phyloP scores from a whole-genome alignment of 768 basidiomycete genomes.

The Suillus brevipes region DNA sequence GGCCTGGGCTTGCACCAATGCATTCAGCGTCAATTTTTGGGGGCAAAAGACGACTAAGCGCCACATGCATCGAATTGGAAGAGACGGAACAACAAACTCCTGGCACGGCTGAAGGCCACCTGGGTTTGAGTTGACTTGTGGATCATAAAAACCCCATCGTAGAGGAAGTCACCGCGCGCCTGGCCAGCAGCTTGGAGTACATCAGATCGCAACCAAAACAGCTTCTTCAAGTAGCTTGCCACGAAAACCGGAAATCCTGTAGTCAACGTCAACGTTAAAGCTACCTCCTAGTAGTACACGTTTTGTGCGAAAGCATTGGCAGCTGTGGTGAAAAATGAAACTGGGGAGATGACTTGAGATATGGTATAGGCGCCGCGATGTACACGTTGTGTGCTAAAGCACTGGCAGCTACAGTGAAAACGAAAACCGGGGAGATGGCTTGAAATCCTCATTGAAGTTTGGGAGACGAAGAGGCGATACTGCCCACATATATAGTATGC shows the following conservation, averaged over 20 bases:
- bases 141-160: neutral
- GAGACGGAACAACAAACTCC: neutral
- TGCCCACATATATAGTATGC: neutral
- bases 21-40: neutral
- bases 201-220: constrained; percentile 9
- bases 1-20: too few relatives aligned
- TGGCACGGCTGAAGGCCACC: neutral
- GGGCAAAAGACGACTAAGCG: neutral
- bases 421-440: neutral
- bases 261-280: constrained; percentile 32
- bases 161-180: constrained; percentile 9
- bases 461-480: neutral
- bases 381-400: constrained; percentile 39
- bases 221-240: neutral
- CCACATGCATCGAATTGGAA: too few relatives aligned
- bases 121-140: neutral
- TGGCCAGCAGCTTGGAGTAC: accelerated
- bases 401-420: neutral
- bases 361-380: constrained; percentile 38
- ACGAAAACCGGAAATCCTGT: neutral
- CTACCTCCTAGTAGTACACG: constrained; percentile 13
- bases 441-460: neutral
- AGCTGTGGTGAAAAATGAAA: neutral
- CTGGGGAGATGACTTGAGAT: neutral
- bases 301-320: constrained; percentile 38